Conservation (phyloP, 1,284 basidiomycete species). For the Fomitopsis pinicola region DNA sequence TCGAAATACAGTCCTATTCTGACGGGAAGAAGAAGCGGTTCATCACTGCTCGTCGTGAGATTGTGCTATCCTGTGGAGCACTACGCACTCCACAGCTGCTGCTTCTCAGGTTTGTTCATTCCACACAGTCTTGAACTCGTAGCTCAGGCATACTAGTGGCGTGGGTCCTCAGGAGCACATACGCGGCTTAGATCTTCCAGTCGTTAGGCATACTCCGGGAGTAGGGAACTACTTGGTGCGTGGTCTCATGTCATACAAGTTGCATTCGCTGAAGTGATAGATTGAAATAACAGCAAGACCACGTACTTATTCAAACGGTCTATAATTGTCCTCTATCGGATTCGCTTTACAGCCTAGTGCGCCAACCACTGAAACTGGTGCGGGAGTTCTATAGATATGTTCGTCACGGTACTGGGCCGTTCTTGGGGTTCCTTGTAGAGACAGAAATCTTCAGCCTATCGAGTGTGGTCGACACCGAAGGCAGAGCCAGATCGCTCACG, state of each 20-base stretch:
- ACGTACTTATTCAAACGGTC: slow-evolving; percentile 17
- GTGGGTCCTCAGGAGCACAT: slow-evolving; percentile 29
- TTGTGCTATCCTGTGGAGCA: slow-evolving; percentile 29
- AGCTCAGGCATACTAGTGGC: slow-evolving; percentile 12
- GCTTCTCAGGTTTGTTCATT: slow-evolving; percentile 26
- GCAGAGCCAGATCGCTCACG: slow-evolving; percentile 12
- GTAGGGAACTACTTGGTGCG: slow-evolving; percentile 21
- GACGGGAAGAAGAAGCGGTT: neutral
- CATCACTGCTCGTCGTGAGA: slow-evolving; percentile 23
- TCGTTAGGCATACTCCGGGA: slow-evolving; percentile 28
- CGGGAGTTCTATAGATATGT: slow-evolving; percentile 25
- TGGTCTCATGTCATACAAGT: too few species aligned
- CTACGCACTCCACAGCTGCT: slow-evolving; percentile 29
- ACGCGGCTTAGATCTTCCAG: slow-evolving; percentile 20
- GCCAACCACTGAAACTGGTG: slow-evolving; percentile 7
- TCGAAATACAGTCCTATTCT: neutral
- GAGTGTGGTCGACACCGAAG: slow-evolving; percentile 19
- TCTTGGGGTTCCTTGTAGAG: slow-evolving; percentile 21
- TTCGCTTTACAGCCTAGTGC: slow-evolving; percentile 11
- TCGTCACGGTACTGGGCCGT: slow-evolving; percentile 23
- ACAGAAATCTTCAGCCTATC: slow-evolving; percentile 23
- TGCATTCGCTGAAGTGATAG: too few species aligned
- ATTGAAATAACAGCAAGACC: slow-evolving; percentile 26
- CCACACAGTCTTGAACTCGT: neutral
- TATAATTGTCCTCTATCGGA: slow-evolving; percentile 25